phyloP scores from a whole-genome alignment of 108 stramenopile genomes.

The Cyclotella cryptica region DNA sequence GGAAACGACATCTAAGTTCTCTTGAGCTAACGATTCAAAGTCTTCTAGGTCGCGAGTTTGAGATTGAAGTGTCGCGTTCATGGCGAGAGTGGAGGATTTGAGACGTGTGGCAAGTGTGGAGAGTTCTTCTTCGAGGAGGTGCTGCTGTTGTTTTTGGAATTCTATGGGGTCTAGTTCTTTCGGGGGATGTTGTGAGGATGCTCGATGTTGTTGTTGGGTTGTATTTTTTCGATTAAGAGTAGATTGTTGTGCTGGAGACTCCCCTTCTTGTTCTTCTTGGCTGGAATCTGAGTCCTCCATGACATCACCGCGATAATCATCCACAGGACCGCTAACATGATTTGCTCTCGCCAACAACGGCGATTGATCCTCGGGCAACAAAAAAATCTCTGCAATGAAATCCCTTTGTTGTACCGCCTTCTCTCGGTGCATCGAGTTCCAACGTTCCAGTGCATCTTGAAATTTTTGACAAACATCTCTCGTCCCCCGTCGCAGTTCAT shows the following conservation, averaged over 20 bases:
- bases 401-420: conserved; percentile 21
- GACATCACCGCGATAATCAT: neutral
- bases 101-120: conserved; percentile 69
- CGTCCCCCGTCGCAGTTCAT: conserved; percentile 18
- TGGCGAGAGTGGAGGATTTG: conserved; percentile 72
- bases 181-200: neutral
- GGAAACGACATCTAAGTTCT: conserved; percentile 66
- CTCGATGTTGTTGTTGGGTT: conserved; percentile 27
- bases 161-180: conserved; percentile 50
- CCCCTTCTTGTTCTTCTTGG: neutral
- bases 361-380: conserved; percentile 31
- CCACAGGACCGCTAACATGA: neutral
- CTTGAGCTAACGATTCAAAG: conserved; percentile 72
- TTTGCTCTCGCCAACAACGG: neutral
- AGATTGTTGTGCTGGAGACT: neutral
- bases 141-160: conserved; percentile 76
- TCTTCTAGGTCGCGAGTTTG: conserved; percentile 67
- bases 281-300: neutral
- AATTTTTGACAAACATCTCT: conserved; percentile 24
- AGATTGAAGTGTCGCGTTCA: conserved; percentile 63
- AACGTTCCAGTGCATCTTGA: conserved; percentile 25
- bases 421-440: neutral
- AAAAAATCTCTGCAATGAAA: conserved; percentile 46
- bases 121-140: conserved; percentile 81
- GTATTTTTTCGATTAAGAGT: neutral